These are phyloP conservation scores for Diutina rugosa DNA, from an alignment of 1,139 yeast species.

Conservation along the genomic window DNA sequence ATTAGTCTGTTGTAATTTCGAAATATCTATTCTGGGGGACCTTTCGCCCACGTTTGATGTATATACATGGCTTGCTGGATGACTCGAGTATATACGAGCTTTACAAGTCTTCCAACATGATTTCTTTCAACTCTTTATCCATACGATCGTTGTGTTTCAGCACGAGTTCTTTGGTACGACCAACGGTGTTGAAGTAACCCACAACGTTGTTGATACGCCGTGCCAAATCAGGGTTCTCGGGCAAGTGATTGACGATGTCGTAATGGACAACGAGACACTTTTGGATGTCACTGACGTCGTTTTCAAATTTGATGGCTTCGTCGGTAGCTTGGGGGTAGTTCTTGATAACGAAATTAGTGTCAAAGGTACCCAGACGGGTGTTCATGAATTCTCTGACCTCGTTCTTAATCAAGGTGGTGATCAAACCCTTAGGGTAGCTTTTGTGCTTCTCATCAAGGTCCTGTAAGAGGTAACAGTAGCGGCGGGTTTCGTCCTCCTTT, in stretches of 20 bases:
- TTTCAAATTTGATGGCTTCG: conserved; percentile 53
- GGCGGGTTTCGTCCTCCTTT: conserved; percentile 19
- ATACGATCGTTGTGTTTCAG: conserved; percentile 10
- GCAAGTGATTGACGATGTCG: conserved; percentile 11
- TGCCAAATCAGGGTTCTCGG: conserved; percentile 6
- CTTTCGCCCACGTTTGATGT: too few species aligned
- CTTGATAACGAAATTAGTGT: conserved; percentile 31
- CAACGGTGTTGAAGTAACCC: conserved; percentile 50
- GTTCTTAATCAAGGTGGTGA: conserved; percentile 42
- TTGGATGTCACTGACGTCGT: conserved; percentile 35
- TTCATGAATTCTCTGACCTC: conserved; percentile 26
- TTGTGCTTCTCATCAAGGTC: conserved; percentile 22
- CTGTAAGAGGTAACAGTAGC: conserved; percentile 28
- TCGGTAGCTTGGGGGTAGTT: conserved; percentile 47
- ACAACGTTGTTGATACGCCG: conserved; percentile 27
- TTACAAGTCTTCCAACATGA: conserved; percentile 13
- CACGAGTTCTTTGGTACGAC: conserved; percentile 20
- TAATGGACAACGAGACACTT: conserved; percentile 23
- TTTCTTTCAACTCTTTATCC: conserved; percentile 13
- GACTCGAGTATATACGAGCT: background rate
- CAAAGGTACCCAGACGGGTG: conserved; percentile 29
- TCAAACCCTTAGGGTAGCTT: conserved; percentile 41
- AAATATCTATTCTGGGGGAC: too few species aligned
- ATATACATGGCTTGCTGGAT: background rate
- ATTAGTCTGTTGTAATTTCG: too few species aligned